Base-by-base conservation (phyloP, 208 protist species). In the Trypanosoma conorhini region DNA sequence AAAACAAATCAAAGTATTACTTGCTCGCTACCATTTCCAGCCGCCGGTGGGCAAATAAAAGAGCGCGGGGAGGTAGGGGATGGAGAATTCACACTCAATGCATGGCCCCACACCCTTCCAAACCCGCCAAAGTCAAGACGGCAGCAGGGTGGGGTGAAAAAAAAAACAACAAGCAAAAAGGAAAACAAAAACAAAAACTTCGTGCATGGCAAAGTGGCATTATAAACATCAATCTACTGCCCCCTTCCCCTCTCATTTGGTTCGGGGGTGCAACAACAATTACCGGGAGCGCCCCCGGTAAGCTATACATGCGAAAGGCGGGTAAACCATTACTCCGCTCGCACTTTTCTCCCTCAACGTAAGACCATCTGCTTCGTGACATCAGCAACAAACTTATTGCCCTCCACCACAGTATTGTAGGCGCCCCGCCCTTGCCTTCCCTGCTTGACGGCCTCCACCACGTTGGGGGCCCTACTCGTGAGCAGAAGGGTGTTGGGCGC, bases 381-480 rank as follows among this genome's bases (percentile, higher is more conserved):
- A 64, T 94, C 88, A 17, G 69, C 62, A 17, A 96, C 67, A 52
- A 89, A 88, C 48, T 93, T 96, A 76, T 93, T 96, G 0, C 82
- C 87, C 57, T 96, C 89, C 51, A 71, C 46, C 15, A 93, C 81
- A 3, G 82, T 84, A 62, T 87, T 91, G 67, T 87, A 87, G 50
- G 57, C 65, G 22, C 40, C 65, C 8, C 46, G 28, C 15, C 57
- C 62, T 0, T 40, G 67, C 0, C 31, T 62, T 4, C 57, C 59
- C 5, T 67, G 71, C 12, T 78, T 73, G 3, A 81, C 79, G 1
- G 70, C 67, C 51, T 91, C 81, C n/a, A 94, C 89, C 30, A 96
- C 89, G 70, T 88, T 94, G 10, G 77, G 79, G 22, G 70, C 60
- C 30, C 76, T 77, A 22, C 76, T 86, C 40, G 66, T 74, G 22